phyloP scores from a whole-genome alignment of 495 filamentous ascomycete genomes.

The Penicillium taxi region DNA sequence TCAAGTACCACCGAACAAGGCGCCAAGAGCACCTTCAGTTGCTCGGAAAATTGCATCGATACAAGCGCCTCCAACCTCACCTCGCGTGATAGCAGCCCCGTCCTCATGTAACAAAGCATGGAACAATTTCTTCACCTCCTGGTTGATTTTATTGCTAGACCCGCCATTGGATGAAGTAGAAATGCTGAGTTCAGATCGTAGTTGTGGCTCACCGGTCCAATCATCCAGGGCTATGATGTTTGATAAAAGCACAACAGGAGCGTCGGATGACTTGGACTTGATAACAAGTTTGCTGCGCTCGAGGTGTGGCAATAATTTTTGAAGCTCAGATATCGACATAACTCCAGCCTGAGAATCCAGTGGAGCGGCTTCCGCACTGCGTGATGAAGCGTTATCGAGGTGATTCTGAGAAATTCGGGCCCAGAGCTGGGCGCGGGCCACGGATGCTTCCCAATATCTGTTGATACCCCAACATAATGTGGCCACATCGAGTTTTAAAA shows the following conservation, averaged over 20 bases:
- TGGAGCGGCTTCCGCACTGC: neutral
- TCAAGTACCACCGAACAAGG: conserved; percentile 23
- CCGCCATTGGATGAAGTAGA: conserved; percentile 12
- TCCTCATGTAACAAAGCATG: conserved; percentile 28
- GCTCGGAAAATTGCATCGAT: conserved; percentile 28
- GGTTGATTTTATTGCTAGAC: conserved; percentile 24
- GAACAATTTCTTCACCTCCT: conserved; percentile 36
- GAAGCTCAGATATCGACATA: conserved; percentile 21
- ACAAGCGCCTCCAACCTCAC: conserved; percentile 11
- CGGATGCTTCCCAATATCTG: conserved; percentile 35
- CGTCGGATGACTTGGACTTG: conserved; percentile 11
- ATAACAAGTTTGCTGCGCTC: conserved; percentile 37
- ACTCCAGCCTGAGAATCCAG: conserved; percentile 2
- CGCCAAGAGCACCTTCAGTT: conserved; percentile 26
- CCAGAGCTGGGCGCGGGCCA: conserved; percentile 35
- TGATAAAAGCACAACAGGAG: conserved; percentile 23
- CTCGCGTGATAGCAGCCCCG: conserved; percentile 4
- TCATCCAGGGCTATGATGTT: conserved; percentile 30
- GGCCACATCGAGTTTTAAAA: conserved; percentile 33
- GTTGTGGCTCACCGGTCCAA: conserved; percentile 36
- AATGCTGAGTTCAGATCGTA: conserved; percentile 29
- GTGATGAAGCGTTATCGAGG: neutral
- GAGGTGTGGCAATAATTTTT: conserved; percentile 29
- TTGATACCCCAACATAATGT: conserved; percentile 40
- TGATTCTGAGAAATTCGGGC: conserved; percentile 26